Conservation (phyloP, 176 grass and related monocot genomes). For the Coix lacrymajobi region DNA sequence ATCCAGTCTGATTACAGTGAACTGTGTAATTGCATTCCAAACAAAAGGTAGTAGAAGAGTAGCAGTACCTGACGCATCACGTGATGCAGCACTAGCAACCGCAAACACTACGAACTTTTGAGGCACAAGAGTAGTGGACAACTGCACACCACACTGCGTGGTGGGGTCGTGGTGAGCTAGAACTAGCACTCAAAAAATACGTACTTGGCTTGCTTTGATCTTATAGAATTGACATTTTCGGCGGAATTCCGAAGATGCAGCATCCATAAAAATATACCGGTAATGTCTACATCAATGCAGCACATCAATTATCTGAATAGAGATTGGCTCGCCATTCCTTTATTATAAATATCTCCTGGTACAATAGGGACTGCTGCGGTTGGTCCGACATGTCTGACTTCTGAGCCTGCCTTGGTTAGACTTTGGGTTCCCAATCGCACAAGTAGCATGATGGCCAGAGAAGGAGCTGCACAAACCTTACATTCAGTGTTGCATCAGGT, state of each 20-base stretch:
- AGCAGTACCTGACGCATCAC: not conserved
- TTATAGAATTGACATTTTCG: not conserved
- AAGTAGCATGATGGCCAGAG: not conserved
- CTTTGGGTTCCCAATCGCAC: not conserved
- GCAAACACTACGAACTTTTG: not conserved
- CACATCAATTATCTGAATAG: constrained; percentile 6
- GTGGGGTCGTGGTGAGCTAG: not conserved
- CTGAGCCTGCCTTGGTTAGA: not conserved
- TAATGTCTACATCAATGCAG: constrained; percentile 10
- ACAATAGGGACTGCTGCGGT: not conserved
- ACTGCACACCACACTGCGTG: not conserved
- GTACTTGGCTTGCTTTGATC: not conserved
- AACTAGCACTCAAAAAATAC: not conserved
- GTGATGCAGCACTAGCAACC: not conserved
- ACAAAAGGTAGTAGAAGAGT: not conserved
- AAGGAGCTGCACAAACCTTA: not conserved
- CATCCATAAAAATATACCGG: not conserved
- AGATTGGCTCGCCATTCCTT: not conserved
- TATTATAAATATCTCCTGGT: not conserved
- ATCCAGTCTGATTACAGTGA: not conserved
- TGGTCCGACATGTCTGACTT: not conserved
- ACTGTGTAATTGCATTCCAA: not conserved
- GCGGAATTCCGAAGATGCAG: not conserved
- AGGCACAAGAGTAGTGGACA: not conserved
- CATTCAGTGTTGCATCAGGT: constrained; percentile 16